Percentiles rank a stretch among this genome's conserved stretches.
phyloP scores from a whole-genome alignment of 2,329 filamentous ascomycete genomes.

The Neofusicoccum laricinum region DNA sequence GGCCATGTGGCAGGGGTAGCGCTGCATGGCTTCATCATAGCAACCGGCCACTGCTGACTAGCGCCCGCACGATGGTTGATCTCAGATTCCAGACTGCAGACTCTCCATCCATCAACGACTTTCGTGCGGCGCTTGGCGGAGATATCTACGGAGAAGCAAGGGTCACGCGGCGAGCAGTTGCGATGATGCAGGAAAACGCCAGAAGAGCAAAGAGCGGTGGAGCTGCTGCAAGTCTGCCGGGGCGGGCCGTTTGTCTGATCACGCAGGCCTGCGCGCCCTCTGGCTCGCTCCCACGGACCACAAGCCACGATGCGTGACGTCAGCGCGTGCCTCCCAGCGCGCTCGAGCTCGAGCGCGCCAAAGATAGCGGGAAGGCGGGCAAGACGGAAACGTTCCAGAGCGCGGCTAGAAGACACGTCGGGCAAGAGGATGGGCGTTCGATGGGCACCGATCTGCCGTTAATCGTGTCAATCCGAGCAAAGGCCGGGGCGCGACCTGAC shows the following conservation, averaged over 20 bases:
- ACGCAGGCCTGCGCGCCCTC: neutral
- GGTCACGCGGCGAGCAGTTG: neutral
- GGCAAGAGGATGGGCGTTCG: neutral
- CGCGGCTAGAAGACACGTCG: constrained; percentile 8
- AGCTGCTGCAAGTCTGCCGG: constrained; percentile 8
- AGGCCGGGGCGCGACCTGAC: constrained; percentile 3
- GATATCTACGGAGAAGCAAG: neutral
- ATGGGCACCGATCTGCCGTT: constrained; percentile 10
- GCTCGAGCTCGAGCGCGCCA: neutral
- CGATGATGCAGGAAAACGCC: constrained; percentile 7
- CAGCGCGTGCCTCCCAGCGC: neutral
- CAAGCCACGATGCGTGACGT: neutral
- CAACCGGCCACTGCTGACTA: neutral
- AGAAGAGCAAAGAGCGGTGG: constrained; percentile 12
- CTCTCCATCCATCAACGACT: neutral
- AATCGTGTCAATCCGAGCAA: constrained; percentile 7
- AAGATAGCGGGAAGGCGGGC: neutral
- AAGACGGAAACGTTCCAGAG: constrained; percentile 8
- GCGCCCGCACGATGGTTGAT: neutral
- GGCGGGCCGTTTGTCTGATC: constrained; percentile 10
- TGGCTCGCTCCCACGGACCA: neutral
- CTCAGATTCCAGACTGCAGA: neutral
- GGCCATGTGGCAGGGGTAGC: neutral
- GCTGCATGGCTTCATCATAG: constrained; percentile 12
- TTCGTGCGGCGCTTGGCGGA: neutral